phyloP scores from a whole-genome alignment of 1,284 basidiomycete genomes.

The Tremellales sp. region DNA sequence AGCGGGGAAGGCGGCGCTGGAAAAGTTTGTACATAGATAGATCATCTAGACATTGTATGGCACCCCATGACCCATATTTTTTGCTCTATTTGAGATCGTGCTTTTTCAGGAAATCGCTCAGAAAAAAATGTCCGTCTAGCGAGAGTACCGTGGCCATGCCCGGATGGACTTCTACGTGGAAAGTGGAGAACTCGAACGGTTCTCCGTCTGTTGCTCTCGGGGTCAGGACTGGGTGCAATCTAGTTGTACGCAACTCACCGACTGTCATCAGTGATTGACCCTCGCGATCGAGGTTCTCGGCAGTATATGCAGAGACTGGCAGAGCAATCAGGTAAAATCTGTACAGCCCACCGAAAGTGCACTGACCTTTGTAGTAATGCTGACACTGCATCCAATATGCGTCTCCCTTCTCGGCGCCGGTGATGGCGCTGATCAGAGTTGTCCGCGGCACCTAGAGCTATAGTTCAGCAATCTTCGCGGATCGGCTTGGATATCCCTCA shows the following conservation, averaged over 20 bases:
- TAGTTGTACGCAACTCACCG: constrained; percentile 20
- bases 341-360: background rate
- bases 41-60: no score
- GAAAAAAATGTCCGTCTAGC: constrained; percentile 59
- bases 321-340: background rate
- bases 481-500: constrained; percentile 40
- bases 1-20: constrained; percentile 56
- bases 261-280: constrained; percentile 46
- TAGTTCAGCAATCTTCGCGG: background rate
- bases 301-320: constrained; percentile 58
- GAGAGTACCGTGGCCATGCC: constrained; percentile 67
- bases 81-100: constrained; percentile 16
- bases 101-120: constrained; percentile 36
- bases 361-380: constrained; percentile 69
- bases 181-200: constrained; percentile 69
- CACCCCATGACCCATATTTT: background rate
- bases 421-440: constrained; percentile 60
- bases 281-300: constrained; percentile 63
- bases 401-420: constrained; percentile 64
- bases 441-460: constrained; percentile 55
- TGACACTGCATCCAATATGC: constrained; percentile 64
- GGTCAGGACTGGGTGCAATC: constrained; percentile 6
- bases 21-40: constrained; percentile 29
- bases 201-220: constrained; percentile 69
- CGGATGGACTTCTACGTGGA: constrained; percentile 76